Base-by-base conservation (phyloP, 768 basidiomycete species). In the Hemileccinum impolitum region DNA sequence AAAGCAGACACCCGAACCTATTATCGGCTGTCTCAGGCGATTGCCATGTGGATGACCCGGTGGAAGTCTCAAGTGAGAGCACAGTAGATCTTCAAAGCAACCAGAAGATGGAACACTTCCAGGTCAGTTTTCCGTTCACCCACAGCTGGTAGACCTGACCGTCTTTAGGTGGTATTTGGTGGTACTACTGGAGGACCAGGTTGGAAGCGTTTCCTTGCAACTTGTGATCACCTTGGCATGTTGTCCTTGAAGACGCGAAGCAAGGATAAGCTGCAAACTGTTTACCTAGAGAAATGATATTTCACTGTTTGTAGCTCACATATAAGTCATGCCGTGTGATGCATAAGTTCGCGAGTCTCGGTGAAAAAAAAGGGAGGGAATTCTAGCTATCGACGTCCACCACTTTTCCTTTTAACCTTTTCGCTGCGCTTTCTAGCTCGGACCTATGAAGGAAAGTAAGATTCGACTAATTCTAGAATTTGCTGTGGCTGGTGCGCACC, bases 371-470 rank as follows among this genome's bases (percentile, higher is more conserved):
- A 23, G 6, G 23, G 23, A 8, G 28, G 11, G 2, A n/a, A 28
- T 21, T 44, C 18, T 21, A 38, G 17, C 50, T 65, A 75, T 39
- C 65, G 59, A 55, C 69, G 75, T 44, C 79, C 38, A 18, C 55
- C 38, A 13, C 45, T 74, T 64, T 78, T 82, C 67, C 85, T 85
- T 53, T 70, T 78, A 14, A 81, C 81, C 65, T 87, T 92, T 48
- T 89, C 90, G 62, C 73, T 80, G 43, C 87, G 77, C 70, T 90
- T 94, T 66, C 81, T 78, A 4, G 90, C 91, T 26, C 90, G 83
- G n/a, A 89, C 69, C 90, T 95, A 57, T 41, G 25, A 31, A 51
- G 34, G 0, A 45, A 19, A 19, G 44, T 44, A 28, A 55, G 45
- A 56, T n/a, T 31, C 39, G 10, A 37, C 15, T 6, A 47, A 31